These are phyloP conservation scores for Yarrowia sp. DNA, from an alignment of 805 yeast species.

Conservation along the genomic window DNA sequence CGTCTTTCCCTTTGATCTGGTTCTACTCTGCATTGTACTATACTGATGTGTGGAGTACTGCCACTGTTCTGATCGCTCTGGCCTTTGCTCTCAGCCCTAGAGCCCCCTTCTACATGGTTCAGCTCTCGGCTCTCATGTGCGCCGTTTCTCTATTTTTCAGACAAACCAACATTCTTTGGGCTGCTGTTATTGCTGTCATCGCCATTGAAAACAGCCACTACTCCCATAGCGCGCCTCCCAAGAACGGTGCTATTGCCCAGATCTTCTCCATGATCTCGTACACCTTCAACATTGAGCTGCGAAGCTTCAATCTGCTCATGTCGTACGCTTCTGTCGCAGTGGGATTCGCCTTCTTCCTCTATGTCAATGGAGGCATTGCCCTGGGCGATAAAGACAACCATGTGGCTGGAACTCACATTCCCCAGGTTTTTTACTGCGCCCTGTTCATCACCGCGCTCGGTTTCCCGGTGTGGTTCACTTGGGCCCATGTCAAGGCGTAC, in stretches of 20 bases:
- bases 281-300: conserved; percentile 41
- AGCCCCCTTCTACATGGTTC: conserved; percentile 44
- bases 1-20: conserved; percentile 72
- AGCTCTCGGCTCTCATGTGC: conserved; percentile 62
- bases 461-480: conserved; percentile 74
- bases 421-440: conserved; percentile 81
- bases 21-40: conserved; percentile 81
- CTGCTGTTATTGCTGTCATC: conserved; percentile 62
- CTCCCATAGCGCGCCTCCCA: conserved; percentile 25
- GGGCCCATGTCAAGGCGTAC: conserved; percentile 4
- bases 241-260: conserved; percentile 17
- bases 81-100: conserved; percentile 50
- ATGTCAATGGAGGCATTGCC: conserved; percentile 81
- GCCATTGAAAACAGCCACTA: conserved; percentile 26
- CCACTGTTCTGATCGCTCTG: conserved; percentile 64
- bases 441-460: conserved; percentile 70
- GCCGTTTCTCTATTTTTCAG: conserved; percentile 74
- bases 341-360: conserved; percentile 63
- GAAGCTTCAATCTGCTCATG: conserved; percentile 37
- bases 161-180: conserved; percentile 93
- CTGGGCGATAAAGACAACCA: conserved; percentile 94
- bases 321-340: conserved; percentile 56
- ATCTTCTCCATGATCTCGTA: conserved; percentile 39
- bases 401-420: conserved; percentile 69
- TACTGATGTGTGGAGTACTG: conserved; percentile 92